A percentile compares a stretch with the other conserved stretches of the same genome.
phyloP scores from a whole-genome alignment of 768 basidiomycete species.

The Serendipita vermifera region DNA sequence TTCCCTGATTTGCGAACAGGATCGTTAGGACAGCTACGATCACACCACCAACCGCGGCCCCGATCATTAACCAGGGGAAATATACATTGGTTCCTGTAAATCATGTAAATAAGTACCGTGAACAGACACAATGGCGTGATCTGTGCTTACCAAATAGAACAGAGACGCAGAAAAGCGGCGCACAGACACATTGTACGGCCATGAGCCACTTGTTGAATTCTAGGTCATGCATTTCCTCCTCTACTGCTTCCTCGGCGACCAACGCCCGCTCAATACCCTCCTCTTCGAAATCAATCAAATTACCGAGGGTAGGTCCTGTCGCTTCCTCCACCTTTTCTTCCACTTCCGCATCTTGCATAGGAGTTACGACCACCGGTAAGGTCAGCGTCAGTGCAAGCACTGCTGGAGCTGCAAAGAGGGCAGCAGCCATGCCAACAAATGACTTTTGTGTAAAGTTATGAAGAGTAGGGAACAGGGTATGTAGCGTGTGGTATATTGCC shows the following conservation, averaged over 20 bases:
- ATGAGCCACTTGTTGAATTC: conserved; percentile 72
- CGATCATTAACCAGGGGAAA: conserved; percentile 41
- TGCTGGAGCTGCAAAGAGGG: conserved; percentile 74
- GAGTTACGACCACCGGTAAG: conserved; percentile 72
- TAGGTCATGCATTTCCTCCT: conserved; percentile 54
- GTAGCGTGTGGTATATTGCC: conserved; percentile 32
- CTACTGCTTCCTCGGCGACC: conserved; percentile 60
- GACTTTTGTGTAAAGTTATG: conserved; percentile 61
- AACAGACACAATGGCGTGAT: conserved; percentile 6
- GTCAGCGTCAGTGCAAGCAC: conserved; percentile 78
- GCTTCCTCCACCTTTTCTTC: conserved; percentile 23
- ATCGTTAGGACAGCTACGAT: conserved; percentile 42
- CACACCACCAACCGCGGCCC: conserved; percentile 41
- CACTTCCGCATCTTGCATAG: conserved; percentile 27
- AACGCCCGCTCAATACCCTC: conserved; percentile 56
- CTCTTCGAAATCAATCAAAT: conserved; percentile 59
- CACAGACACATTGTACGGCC: conserved; percentile 68
- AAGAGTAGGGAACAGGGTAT: conserved; percentile 77
- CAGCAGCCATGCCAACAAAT: conserved; percentile 53
- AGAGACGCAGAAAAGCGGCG: conserved; percentile 60
- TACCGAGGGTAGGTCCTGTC: conserved; percentile 24
- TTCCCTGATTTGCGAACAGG: conserved; percentile 46
- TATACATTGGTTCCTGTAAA: conserved; percentile 34
- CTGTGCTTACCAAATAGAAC: conserved; percentile 61
- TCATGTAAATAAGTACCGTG: conserved; percentile 3